These are phyloP conservation scores for Penicillium capsulatum DNA, from an alignment of 2,329 filamentous ascomycete species.

Conservation along the genomic window DNA sequence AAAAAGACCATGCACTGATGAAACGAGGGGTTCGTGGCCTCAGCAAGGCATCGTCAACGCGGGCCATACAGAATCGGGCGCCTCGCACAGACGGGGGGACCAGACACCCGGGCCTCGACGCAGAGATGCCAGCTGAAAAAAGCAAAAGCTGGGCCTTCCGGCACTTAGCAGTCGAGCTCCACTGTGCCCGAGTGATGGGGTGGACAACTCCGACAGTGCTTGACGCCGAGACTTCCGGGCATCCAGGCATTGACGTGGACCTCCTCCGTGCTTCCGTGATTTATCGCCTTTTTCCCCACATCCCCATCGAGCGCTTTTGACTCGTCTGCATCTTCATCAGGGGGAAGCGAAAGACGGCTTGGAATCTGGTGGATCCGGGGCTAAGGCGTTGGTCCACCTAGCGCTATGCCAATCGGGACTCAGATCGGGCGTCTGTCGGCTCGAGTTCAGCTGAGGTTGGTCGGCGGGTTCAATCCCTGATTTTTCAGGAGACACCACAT, in stretches of 20 bases:
- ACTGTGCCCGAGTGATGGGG: conserved; percentile 5
- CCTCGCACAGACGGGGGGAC: conserved; percentile 8
- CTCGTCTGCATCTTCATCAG: too few relatives aligned
- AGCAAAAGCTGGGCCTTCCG: background rate
- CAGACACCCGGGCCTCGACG: conserved; percentile 22
- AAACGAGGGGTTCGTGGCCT: background rate
- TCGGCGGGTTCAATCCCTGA: conserved; percentile 6
- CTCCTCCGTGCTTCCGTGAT: too few relatives aligned
- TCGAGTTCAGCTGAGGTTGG: conserved; percentile 21
- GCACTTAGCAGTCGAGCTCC: background rate
- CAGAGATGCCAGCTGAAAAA: conserved; percentile 23
- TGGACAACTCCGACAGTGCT: background rate
- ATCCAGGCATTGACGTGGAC: too few relatives aligned
- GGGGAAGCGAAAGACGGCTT: conserved; percentile 1
- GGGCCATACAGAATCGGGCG: conserved; percentile 7
- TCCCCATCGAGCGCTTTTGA: too few relatives aligned
- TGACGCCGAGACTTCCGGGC: too few relatives aligned
- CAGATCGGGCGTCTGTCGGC: conserved; percentile 14
- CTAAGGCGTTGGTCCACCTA: conserved; percentile 18
- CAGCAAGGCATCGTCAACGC: conserved; percentile 1
- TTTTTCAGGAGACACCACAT: conserved; percentile 5
- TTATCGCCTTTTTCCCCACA: too few relatives aligned
- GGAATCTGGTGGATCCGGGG: conserved; percentile 13
- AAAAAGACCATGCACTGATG: background rate
- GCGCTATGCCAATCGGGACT: conserved; percentile 17